Percentiles rank a stretch among this genome's conserved stretches.
Conservation (phyloP, 352 stramenopile species). For the Lagenidium giganteum region DNA sequence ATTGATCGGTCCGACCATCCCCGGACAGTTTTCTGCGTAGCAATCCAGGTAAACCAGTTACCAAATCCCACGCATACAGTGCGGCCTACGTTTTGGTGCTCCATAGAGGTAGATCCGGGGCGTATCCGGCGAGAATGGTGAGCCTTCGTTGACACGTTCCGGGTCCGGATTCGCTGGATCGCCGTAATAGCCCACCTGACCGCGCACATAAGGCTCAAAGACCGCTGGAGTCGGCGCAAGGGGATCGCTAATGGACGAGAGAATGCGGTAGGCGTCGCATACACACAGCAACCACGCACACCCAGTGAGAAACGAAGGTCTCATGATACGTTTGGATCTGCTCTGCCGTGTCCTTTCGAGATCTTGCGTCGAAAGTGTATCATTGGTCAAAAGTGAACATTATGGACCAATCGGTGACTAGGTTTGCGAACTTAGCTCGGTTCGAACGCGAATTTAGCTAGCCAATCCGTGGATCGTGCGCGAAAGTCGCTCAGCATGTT, state of each 20-base stretch:
- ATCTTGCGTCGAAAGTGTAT: too few species aligned
- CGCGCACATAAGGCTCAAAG: constrained; percentile 82
- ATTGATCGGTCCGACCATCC: constrained; percentile 84
- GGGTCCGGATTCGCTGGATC: constrained; percentile 57
- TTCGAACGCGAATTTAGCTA: too few species aligned
- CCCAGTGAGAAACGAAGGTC: too few species aligned
- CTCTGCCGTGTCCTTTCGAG: too few species aligned
- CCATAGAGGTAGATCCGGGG: constrained; percentile 45
- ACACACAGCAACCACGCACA: too few species aligned
- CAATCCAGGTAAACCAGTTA: constrained; percentile 17
- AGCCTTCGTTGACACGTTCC: constrained; percentile 83
- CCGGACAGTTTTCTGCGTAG: constrained; percentile 55
- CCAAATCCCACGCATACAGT: constrained; percentile 14
- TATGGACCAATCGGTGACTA: too few species aligned
- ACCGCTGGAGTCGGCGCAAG: constrained; percentile 24
- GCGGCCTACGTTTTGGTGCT: constrained; percentile 29
- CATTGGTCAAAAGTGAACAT: too few species aligned
- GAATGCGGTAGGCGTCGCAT: constrained; percentile 30
- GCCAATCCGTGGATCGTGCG: too few species aligned
- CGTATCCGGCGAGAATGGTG: constrained; percentile 67
- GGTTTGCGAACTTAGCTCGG: too few species aligned
- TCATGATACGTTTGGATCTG: too few species aligned
- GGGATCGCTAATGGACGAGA: constrained; percentile 28
- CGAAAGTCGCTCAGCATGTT: constrained; percentile 86
- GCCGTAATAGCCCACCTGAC: constrained; percentile 80